Evolutionary conservation across 805 yeast genomes (phyloP).

Genomic region (Candida broadrunensis): DNA sequence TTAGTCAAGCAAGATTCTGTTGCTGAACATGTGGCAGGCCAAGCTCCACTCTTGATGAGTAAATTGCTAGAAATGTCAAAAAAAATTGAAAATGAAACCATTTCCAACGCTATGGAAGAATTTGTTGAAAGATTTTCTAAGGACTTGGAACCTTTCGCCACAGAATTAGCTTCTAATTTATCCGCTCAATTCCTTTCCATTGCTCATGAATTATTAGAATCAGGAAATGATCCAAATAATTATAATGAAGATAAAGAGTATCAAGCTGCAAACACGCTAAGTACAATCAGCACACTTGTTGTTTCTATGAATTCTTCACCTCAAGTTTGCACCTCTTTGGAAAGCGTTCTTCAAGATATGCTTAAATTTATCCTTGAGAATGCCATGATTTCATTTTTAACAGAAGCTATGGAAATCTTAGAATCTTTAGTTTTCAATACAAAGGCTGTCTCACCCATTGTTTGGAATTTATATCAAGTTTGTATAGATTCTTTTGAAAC

Average conservation of each 20-base stretch:
- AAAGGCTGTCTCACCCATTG: constrained; percentile 43
- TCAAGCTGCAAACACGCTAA: constrained; percentile 42
- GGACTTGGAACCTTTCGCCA: constrained; percentile 40
- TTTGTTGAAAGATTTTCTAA: constrained; percentile 43
- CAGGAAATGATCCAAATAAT: constrained; percentile 11
- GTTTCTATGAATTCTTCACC: constrained; percentile 42
- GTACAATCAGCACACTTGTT: constrained; percentile 40
- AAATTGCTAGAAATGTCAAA: constrained; percentile 44
- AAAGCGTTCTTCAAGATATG: constrained; percentile 29
- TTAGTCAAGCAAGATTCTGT: constrained; percentile 45
- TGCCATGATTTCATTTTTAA: constrained; percentile 36
- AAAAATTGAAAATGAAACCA: constrained; percentile 39
- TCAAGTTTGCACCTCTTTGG: constrained; percentile 33
- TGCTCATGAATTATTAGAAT: constrained; percentile 52
- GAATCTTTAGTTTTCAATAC: constrained; percentile 58
- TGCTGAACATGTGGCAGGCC: constrained; percentile 39
- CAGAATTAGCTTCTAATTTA: constrained; percentile 46
- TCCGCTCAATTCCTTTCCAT: constrained; percentile 72
- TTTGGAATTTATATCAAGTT: constrained; percentile 52
- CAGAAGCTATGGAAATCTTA: constrained; percentile 41
- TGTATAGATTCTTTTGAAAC: constrained; percentile 55
- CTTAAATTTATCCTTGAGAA: constrained; percentile 34
- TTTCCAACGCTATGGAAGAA: constrained; percentile 43
- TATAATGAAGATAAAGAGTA: constrained; percentile 37
- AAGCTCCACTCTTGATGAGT: constrained; percentile 45